Base-by-base conservation (phyloP, 2,329 filamentous ascomycete species). In the Apiospora saccharicola region DNA sequence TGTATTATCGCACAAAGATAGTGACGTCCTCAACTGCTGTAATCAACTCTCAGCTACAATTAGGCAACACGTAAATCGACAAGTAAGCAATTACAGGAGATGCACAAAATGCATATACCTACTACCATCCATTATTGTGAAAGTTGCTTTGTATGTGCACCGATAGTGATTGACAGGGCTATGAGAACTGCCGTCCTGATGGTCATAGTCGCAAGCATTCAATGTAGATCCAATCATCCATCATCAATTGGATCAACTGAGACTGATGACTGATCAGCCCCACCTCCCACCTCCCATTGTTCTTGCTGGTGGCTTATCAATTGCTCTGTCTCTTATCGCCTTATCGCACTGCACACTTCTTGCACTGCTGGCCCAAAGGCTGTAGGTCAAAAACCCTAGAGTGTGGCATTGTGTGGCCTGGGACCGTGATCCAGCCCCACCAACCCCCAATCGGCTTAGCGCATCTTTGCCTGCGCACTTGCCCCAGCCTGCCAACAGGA, bases 301-400 rank as follows among this genome's bases (percentile, higher is more conserved):
- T 6, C 19, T n/a, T 19, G 7, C 53, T 34, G 30, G 19, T 64
- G 34, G 34, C 57, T 64, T 64, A 64, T 64, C 57, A 41, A n/a
- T 64, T 3, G 24, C 7, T 19, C 30, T 5, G n/a, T 26, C n/a
- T 51, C 49, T 51, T 51, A 51, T 57, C 51, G 24, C 51, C 37
- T 51, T 51, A 51, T 51, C 49, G 49, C 49, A 14, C 34, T n/a
- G 30, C 57, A 4, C 57, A 64, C 30, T 64, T 37, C 30, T 10
- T 41, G 37, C 7, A 2, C 26, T 16, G 30, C 10, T 4, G 24
- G n/a, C 26, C 8, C n/a, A 51, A 49, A 49, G 8, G 10, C 22
- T 41, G 57, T 64, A 64, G 57, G 57, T 64, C 57, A 64, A 64
- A 64, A 64, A 64, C 57, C 57, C 57, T 64, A 64, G 57, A 64